phyloP scores from a whole-genome alignment of 129 eudicot species.

The Rutidosis leptorrhynchoides region DNA sequence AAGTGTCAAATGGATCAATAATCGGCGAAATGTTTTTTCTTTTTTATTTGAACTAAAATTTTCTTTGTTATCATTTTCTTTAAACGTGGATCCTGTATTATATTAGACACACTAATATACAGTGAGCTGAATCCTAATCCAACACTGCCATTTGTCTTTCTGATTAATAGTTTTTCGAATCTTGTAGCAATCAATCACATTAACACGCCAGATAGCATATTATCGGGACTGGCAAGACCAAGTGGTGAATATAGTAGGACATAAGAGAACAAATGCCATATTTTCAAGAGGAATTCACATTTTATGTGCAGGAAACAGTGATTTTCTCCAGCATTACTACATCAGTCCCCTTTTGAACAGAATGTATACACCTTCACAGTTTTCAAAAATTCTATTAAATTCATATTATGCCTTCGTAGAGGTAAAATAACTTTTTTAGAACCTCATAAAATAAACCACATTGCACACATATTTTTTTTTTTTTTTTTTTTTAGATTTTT shows the following conservation, averaged over 20 bases:
- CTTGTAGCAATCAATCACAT: slow-evolving; percentile 36
- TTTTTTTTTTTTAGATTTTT: too few relatives aligned
- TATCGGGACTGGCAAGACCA: slow-evolving; percentile 67
- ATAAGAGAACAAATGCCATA: slow-evolving; percentile 37
- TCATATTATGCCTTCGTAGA: slow-evolving; percentile 50
- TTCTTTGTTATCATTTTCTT: too few relatives aligned
- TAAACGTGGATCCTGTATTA: too few relatives aligned
- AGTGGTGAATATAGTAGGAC: slow-evolving; percentile 57
- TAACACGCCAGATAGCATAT: slow-evolving; percentile 55
- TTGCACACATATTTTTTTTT: too few relatives aligned
- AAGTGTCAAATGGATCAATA: too few relatives aligned
- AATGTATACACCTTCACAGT: slow-evolving; percentile 48
- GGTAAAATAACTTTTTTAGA: slow-evolving; percentile 27
- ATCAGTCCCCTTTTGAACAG: slow-evolving; percentile 47
- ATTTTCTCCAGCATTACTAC: slow-evolving; percentile 71
- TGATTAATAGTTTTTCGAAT: background rate
- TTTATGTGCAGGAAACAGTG: slow-evolving; percentile 79
- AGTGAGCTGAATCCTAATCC: too few relatives aligned
- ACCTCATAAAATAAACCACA: too few relatives aligned
- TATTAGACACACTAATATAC: too few relatives aligned
- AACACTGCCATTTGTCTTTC: background rate
- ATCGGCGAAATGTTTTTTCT: too few relatives aligned
- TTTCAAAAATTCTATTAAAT: slow-evolving; percentile 49
- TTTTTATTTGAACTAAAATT: too few relatives aligned
- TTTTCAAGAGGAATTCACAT: slow-evolving; percentile 62